Evolutionary conservation across 352 stramenopile genomes (phyloP), one percentile per base, ranked within the genome.

Genomic region (Globisporangium perplexum): DNA sequence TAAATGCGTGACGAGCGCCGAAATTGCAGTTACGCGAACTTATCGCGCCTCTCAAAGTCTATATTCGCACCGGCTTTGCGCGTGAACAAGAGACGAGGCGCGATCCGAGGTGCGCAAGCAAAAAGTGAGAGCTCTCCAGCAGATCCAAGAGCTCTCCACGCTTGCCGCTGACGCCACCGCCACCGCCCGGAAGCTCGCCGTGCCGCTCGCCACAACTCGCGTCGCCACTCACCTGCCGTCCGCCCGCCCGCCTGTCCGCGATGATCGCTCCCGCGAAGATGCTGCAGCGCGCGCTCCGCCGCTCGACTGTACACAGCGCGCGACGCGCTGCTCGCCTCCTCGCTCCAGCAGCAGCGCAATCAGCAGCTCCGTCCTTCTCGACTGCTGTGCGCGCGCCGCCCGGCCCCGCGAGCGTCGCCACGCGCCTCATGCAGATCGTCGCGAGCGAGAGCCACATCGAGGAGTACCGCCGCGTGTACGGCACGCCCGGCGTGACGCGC

Each of bases 391-490:
- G 14, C 28, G 48, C 35, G 20, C 53, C 68, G 49, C 76, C 33
- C 33, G 33, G 11, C 14, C 12, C 33, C 12, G 33, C 72, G 26
- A 45, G 71, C 41, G 42, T 93, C 38, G 66, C 78, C 38, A 86
- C 72, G 56, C 64, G 75, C 26, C 62, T 86, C 41, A 64, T 84
- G 41, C 46, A 74, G 52, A 82, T 86, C 61, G 61, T 93, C 41
- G 68, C 64, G 36, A 69, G 77, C 7, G 74, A 84, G 44, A 53
- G 48, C 12, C 78, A 86, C 45, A 69, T 91, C 18, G 56, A 78
- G 20, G 80, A 91, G 64, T 91, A 90, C 63, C 59, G 80, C 47
- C 64, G 73, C 55, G 65, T 88, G 57, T 93, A 93, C 60, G 71
- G 81, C 45, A 88, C 73, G 26, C 81, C 83, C 2, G 81, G 79